Base-by-base conservation (phyloP, 768 basidiomycete genomes). In the Termitomyces sp. region DNA sequence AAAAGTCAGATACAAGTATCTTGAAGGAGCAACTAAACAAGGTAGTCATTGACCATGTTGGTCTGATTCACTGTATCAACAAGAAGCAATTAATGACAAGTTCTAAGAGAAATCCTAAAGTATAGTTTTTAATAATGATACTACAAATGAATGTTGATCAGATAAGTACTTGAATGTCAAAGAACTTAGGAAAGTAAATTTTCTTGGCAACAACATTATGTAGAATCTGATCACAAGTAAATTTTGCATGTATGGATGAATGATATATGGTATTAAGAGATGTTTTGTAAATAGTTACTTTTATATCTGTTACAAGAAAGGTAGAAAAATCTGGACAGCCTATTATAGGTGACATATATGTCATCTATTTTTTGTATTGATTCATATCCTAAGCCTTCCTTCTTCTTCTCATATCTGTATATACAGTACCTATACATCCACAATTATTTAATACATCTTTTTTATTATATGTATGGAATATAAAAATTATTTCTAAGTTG, bases 221-320 rank as follows among this genome's bases (percentile, higher is more conserved):
- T 8, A 82, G 58, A 37, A 87, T 70, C 28, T 70, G 66, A 23
- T 69, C 63, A 4, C 76, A 76, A 1, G 76, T 70, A 12, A 64
- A 55, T 2, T 60, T 49, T 9, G 65, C 60, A 57, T 71, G 72
- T 9, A 64, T 37, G 15, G 73, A 65, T 3, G 73, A 70, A 63
- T 87, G 85, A 61, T 87, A 87, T 0, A 85, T 72, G 0, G 78
- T 71, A 48, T 78, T 71, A 40, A 85, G 64, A 1, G 73, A 72
- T 1, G 80, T 80, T 46, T 75, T 66, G 57, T 76, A 77, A 0
- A 77, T 67, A 1, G 69, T 59, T 19, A 72, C 71, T 21, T 63
- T 54, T 17, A 37, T 33, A 12, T 51, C 65, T 3, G 68, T 60
- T 19, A 74, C 71, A 42, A 81, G 60, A 6, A 62, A 69, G 15